Percentiles rank a stretch among this genome's conserved stretches.
Conservation (phyloP, 2,329 filamentous ascomycete species). For the Neophaeococcomyces aloes region DNA sequence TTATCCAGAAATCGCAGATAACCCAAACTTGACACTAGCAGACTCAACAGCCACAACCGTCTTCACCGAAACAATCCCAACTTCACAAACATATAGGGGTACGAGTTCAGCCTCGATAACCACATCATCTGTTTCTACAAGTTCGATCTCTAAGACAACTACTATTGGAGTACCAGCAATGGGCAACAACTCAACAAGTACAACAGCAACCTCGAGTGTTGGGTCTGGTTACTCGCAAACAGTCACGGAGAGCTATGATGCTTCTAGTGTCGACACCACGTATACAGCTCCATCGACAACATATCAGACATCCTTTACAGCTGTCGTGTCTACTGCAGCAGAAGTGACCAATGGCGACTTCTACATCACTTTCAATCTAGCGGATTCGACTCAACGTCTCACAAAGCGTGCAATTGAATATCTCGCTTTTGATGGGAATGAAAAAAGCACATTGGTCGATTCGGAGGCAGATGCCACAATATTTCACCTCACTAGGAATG, state of each 20-base stretch:
- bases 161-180: conserved; percentile 1
- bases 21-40: conserved; percentile 10
- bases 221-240: conserved; percentile 3
- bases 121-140: conserved; percentile 51
- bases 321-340: not conserved
- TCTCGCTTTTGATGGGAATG: conserved; percentile 11
- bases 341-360: conserved; percentile 1
- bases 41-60: conserved; percentile 8
- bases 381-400: not conserved
- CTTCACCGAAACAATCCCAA: conserved; percentile 12
- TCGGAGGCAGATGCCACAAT: conserved; percentile 8
- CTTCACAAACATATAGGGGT: conserved; percentile 13
- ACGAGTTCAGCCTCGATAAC: conserved; percentile 6
- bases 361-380: conserved; percentile 4
- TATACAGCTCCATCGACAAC: not conserved
- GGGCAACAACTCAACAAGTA: conserved; percentile 1
- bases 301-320: not conserved
- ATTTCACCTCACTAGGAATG: conserved; percentile 12
- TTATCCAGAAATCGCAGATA: conserved; percentile 17
- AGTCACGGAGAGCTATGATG: not conserved
- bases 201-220: not conserved
- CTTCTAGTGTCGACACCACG: not conserved
- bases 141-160: conserved; percentile 42
- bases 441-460: conserved; percentile 6
- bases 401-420: conserved; percentile 14